Conservation (phyloP, 352 stramenopile species). For the Phytophthora brassicae region DNA sequence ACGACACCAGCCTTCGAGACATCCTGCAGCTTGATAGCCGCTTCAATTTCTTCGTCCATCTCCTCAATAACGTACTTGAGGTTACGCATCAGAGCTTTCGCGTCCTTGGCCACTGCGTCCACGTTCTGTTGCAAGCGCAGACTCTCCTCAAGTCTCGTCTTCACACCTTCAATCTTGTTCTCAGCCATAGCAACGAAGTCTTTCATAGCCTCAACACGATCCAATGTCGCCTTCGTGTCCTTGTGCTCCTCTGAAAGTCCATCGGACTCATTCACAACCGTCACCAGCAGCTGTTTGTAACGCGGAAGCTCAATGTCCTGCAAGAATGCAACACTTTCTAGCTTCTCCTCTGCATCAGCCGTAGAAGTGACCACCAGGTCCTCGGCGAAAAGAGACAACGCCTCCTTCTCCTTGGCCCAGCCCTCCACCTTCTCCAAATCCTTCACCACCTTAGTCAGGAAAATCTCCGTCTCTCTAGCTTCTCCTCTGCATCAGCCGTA, state of each 20-base stretch:
- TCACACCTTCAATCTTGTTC: slow-evolving; percentile 63
- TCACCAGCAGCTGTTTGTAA: slow-evolving; percentile 77
- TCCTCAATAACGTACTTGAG: slow-evolving; percentile 89
- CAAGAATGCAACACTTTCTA: slow-evolving; percentile 84
- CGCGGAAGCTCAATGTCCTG: slow-evolving; percentile 81
- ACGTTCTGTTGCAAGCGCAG: slow-evolving; percentile 68
- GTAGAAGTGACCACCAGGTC: slow-evolving; percentile 55
- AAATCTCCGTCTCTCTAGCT: slow-evolving; percentile 83
- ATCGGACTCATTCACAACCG: slow-evolving; percentile 66
- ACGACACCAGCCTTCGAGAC: slow-evolving; percentile 70
- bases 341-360: slow-evolving; percentile 73
- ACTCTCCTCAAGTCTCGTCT: slow-evolving; percentile 53
- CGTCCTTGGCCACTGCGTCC: slow-evolving; percentile 85
- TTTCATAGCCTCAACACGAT: slow-evolving; percentile 75
- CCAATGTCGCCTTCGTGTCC: slow-evolving; percentile 65
- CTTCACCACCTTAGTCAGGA: slow-evolving; percentile 84
- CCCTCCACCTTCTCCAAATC: slow-evolving; percentile 82
- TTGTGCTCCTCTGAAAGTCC: slow-evolving; percentile 70
- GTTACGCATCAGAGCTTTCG: slow-evolving; percentile 82
- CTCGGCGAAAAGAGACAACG: slow-evolving; percentile 67
- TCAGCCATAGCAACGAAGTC: slow-evolving; percentile 78
- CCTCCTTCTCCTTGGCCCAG: slow-evolving; percentile 84
- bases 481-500: slow-evolving; percentile 75
- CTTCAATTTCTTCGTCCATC: slow-evolving; percentile 87
- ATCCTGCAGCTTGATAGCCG: slow-evolving; percentile 70